A percentile compares a stretch with the other conserved stretches of the same genome.
Conservation (phyloP, 176 grass and related monocot species). For the Ensete ventricosum region DNA sequence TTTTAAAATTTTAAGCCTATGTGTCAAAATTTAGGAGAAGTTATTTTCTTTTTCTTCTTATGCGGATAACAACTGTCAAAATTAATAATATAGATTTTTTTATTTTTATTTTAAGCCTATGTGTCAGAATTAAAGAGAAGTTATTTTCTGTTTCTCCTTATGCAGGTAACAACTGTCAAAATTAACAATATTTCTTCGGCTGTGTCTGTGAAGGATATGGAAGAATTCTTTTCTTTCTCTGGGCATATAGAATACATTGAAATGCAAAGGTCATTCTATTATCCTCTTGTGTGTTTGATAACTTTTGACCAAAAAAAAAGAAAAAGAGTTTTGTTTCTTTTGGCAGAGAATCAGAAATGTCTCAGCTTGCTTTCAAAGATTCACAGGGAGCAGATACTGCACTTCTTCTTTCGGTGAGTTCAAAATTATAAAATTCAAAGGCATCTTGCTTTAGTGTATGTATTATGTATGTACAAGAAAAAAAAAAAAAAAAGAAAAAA, state of each 20-base stretch:
- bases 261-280: conserved; percentile 27
- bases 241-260: conserved; percentile 39
- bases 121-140: too few relatives aligned
- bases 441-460: not conserved
- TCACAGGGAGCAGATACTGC: conserved; percentile 81
- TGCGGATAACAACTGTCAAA: conserved; percentile 31
- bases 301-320: not conserved
- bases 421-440: not conserved
- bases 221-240: conserved; percentile 47
- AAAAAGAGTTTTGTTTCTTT: not conserved
- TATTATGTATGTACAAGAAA: not conserved
- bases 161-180: conserved; percentile 38
- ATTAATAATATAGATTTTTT: conserved; percentile 20
- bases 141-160: too few relatives aligned
- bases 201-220: conserved; percentile 22
- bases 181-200: conserved; percentile 28
- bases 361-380: conserved; percentile 94
- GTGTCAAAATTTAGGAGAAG: too few relatives aligned
- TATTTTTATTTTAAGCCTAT: too few relatives aligned
- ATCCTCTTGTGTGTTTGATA: not conserved
- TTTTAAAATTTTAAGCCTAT: too few relatives aligned
- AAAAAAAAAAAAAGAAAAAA: too few relatives aligned
- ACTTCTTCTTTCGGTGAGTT: conserved; percentile 90
- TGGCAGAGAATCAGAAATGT: conserved; percentile 4
- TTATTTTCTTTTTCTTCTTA: too few relatives aligned